Evolutionary conservation across 2,329 filamentous ascomycete genomes (phyloP).

Genomic region (Aspergillus glaucus): DNA sequence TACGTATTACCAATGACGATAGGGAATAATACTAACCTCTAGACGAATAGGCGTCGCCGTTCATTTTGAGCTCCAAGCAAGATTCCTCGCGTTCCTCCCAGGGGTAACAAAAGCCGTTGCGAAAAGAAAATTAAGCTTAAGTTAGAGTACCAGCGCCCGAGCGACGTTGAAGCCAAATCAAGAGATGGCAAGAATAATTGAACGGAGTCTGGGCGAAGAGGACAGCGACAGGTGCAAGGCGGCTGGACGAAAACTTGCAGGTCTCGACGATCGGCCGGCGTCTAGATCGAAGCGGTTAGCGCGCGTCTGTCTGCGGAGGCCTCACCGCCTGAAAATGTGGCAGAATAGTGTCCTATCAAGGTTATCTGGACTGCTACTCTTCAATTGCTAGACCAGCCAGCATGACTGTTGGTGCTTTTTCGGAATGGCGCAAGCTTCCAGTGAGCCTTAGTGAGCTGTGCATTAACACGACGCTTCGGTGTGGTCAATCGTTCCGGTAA

Average conservation of each 20-base stretch:
- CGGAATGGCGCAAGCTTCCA: constrained; percentile 83
- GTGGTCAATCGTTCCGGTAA: constrained; percentile 83
- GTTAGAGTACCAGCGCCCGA: neutral
- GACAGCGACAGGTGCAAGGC: constrained; percentile 6
- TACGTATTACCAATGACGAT: constrained; percentile 22
- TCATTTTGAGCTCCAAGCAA: constrained; percentile 53
- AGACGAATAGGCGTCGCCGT: constrained; percentile 76
- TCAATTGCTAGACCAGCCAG: neutral
- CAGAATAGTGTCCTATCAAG: constrained; percentile 15
- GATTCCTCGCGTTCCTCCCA: constrained; percentile 5
- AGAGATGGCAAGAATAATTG: neutral
- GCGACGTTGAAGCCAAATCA: neutral
- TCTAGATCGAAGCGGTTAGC: constrained; percentile 15
- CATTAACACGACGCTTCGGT: constrained; percentile 88
- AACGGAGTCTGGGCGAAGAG: constrained; percentile 1
- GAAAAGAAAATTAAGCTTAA: neutral
- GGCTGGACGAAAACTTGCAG: constrained; percentile 29
- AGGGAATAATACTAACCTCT: constrained; percentile 53
- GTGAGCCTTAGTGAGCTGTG: constrained; percentile 78
- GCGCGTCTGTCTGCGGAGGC: constrained; percentile 11
- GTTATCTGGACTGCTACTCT: too few species aligned
- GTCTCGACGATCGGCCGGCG: constrained; percentile 17
- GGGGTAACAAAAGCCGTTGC: neutral
- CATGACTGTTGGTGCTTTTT: constrained; percentile 45
- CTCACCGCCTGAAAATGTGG: constrained; percentile 22